phyloP scores from a whole-genome alignment of 257 asterid species.

The Solanum dulcamara region DNA sequence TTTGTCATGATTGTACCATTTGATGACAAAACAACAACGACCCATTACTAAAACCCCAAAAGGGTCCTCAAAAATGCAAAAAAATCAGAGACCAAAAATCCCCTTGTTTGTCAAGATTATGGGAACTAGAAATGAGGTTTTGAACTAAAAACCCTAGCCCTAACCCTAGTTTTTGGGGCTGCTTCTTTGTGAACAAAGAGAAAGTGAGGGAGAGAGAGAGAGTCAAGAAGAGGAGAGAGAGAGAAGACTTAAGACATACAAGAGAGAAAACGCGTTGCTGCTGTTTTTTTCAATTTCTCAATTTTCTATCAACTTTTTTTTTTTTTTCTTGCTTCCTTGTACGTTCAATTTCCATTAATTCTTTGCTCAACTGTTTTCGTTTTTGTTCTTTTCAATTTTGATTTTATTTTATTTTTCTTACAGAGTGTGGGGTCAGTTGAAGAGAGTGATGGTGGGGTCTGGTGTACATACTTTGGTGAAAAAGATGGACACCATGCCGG shows the following conservation, averaged over 20 bases:
- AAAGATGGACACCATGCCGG: background rate
- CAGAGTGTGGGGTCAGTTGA: background rate
- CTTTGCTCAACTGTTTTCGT: background rate
- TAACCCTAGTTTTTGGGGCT: slow-evolving; percentile 38
- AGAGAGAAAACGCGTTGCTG: slow-evolving; percentile 38
- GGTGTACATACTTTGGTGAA: background rate
- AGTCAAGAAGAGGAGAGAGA: slow-evolving; percentile 2
- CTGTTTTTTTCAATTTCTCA: background rate
- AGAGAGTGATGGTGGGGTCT: background rate
- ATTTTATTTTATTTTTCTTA: background rate
- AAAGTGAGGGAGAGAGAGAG: slow-evolving; percentile 16
- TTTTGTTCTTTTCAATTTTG: background rate
- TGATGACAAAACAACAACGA: slow-evolving; percentile 34
- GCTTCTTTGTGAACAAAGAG: slow-evolving; percentile 19
- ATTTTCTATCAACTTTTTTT: background rate
- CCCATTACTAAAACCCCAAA: slow-evolving; percentile 57
- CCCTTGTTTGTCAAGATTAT: background rate
- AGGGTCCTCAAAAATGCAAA: slow-evolving; percentile 29
- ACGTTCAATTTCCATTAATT: background rate
- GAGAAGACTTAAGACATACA: background rate
- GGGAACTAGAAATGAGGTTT: background rate
- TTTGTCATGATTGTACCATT: slow-evolving; percentile 42
- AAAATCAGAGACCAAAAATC: background rate
- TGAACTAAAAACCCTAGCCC: slow-evolving; percentile 27
- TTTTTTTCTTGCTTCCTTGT: background rate